Conservation (phyloP, 2,329 filamentous ascomycete genomes). For the Atkinsonella texensis region DNA sequence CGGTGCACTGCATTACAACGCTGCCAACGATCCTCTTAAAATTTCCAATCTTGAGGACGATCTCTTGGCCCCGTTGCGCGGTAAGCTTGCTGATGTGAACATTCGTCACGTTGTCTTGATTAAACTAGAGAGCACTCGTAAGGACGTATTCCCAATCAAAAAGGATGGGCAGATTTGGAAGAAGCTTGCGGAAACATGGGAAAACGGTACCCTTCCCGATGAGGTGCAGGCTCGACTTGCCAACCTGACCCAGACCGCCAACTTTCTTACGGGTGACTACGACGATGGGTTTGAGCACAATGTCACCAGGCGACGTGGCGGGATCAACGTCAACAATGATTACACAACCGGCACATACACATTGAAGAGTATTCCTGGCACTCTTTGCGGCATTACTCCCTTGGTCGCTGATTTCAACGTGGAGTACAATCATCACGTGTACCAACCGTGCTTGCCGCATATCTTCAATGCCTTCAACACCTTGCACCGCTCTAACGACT, state of each 20-base stretch:
- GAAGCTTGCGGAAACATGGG: slow-evolving; percentile 20
- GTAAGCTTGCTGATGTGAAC: slow-evolving; percentile 17
- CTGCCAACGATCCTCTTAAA: slow-evolving; percentile 25
- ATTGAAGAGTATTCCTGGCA: slow-evolving; percentile 29
- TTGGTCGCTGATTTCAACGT: slow-evolving; percentile 30
- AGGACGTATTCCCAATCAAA: slow-evolving; percentile 32
- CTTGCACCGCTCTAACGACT: slow-evolving; percentile 8
- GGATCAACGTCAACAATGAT: slow-evolving; percentile 26
- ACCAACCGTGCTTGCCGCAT: slow-evolving; percentile 32
- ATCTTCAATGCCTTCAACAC: slow-evolving; percentile 20
- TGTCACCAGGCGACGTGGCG: slow-evolving; percentile 21
- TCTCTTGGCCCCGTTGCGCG: slow-evolving; percentile 16
- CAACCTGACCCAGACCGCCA: slow-evolving; percentile 19
- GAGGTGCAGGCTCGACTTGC: slow-evolving; percentile 17
- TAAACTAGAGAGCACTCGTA: slow-evolving; percentile 31
- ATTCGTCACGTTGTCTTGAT: slow-evolving; percentile 31
- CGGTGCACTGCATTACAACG: slow-evolving; percentile 19
- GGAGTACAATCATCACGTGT: slow-evolving; percentile 29
- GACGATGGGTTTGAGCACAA: slow-evolving; percentile 20
- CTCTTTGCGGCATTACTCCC: slow-evolving; percentile 29
- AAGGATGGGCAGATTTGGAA: slow-evolving; percentile 26
- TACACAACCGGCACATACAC: slow-evolving; percentile 31
- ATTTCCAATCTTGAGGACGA: slow-evolving; percentile 27
- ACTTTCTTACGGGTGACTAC: slow-evolving; percentile 22
- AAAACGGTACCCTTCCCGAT: slow-evolving; percentile 19